These are phyloP conservation scores for Hygrophoropsis aurantiaca DNA, from an alignment of 768 basidiomycete genomes.

Conservation along the genomic window DNA sequence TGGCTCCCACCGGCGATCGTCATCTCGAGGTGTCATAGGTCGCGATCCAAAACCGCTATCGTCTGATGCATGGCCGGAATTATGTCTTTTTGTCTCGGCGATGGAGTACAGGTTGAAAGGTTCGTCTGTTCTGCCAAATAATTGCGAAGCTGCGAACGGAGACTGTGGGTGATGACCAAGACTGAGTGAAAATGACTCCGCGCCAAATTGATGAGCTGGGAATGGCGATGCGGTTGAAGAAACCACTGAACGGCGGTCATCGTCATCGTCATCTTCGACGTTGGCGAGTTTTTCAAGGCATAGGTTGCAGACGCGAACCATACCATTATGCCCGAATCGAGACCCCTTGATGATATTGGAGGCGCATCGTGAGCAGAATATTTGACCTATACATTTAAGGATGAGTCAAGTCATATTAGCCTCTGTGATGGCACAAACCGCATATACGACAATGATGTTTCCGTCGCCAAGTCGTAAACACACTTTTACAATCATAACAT, in stretches of 20 bases:
- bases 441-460: conserved; percentile 99
- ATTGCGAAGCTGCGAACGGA: conserved; percentile 83
- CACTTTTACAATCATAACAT: conserved; percentile 92
- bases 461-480: conserved; percentile 91
- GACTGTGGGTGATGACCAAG: conserved; percentile 68
- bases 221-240: conserved; percentile 72
- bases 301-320: conserved; percentile 92
- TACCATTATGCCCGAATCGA: conserved; percentile 92
- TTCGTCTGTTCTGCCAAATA: conserved; percentile 77
- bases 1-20: conserved; percentile 48
- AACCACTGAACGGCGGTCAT: conserved; percentile 77
- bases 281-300: conserved; percentile 91
- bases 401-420: neutral
- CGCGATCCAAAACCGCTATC: conserved; percentile 52
- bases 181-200: conserved; percentile 37
- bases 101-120: conserved; percentile 83
- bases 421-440: conserved; percentile 45
- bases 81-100: conserved; percentile 64
- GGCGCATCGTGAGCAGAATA: conserved; percentile 96
- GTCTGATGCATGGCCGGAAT: conserved; percentile 55
- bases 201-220: conserved; percentile 74
- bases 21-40: conserved; percentile 48
- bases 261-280: conserved; percentile 87
- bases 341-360: conserved; percentile 95
- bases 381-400: conserved; percentile 64